Evolutionary conservation across 2,329 filamentous ascomycete species (phyloP).

Genomic region (Fusarium sambucinum): DNA sequence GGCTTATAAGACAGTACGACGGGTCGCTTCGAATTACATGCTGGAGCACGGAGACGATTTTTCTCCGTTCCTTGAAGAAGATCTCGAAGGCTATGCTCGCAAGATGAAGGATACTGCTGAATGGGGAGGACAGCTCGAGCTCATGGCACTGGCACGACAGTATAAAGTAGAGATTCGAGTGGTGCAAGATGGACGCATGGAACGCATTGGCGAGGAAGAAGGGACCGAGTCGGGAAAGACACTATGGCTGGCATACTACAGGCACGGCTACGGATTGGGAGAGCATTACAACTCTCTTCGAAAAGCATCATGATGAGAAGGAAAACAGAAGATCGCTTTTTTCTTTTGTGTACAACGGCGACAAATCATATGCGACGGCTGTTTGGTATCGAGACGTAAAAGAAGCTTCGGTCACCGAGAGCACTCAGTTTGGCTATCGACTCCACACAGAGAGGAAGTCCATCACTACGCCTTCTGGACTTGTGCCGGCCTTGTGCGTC

Average conservation of each 20-base stretch:
- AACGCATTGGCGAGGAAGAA: constrained; percentile 71
- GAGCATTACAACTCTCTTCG: constrained; percentile 96
- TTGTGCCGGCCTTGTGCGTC: constrained; percentile 62
- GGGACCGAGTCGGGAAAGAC: constrained; percentile 64
- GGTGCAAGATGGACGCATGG: constrained; percentile 84
- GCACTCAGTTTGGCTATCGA: constrained; percentile 43
- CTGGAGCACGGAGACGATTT: constrained; percentile 81
- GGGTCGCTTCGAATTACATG: constrained; percentile 83
- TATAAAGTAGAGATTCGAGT: constrained; percentile 87
- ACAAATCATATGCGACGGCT: constrained; percentile 42
- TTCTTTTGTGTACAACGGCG: constrained; percentile 38
- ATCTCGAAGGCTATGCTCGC: constrained; percentile 76
- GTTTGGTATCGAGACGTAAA: constrained; percentile 44
- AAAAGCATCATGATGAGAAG: constrained; percentile 53
- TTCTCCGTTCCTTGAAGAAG: constrained; percentile 86
- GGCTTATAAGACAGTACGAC: constrained; percentile 75
- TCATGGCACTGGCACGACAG: constrained; percentile 83
- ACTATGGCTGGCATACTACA: constrained; percentile 94
- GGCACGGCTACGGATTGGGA: constrained; percentile 91
- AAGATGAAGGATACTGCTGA: constrained; percentile 90
- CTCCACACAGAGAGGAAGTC: constrained; percentile 69
- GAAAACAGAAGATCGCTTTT: constrained; percentile 37
- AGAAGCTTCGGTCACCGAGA: constrained; percentile 13
- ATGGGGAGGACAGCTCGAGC: constrained; percentile 95
- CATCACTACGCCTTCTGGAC: constrained; percentile 59